A percentile compares a stretch with the other conserved stretches of the same genome.
phyloP scores from a whole-genome alignment of 2,329 filamentous ascomycete species.

The Fusarium nematophilum region DNA sequence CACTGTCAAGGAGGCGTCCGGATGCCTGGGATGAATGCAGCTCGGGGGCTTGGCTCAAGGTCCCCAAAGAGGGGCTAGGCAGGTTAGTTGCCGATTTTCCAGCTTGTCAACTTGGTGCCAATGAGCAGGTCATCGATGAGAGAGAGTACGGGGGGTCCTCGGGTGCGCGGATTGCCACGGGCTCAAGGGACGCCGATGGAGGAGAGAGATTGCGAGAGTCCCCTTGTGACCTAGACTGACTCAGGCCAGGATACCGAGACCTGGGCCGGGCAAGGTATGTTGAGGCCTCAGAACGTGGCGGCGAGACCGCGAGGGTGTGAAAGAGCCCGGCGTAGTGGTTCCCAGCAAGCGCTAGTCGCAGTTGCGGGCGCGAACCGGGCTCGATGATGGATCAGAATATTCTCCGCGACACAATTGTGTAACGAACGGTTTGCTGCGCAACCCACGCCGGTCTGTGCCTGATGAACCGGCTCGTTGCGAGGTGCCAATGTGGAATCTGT shows the following conservation, averaged over 20 bases:
- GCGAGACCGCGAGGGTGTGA: slow-evolving; percentile 45
- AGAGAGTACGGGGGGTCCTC: slow-evolving; percentile 40
- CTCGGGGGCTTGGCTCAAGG: slow-evolving; percentile 41
- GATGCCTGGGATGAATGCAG: slow-evolving; percentile 43
- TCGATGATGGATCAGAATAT: slow-evolving; percentile 46
- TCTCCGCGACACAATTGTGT: slow-evolving; percentile 46
- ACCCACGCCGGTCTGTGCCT: slow-evolving; percentile 41
- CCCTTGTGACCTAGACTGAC: slow-evolving; percentile 45
- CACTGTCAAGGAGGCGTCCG: slow-evolving; percentile 39
- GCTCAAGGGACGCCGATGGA: slow-evolving; percentile 25
- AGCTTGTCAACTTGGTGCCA: slow-evolving; percentile 41
- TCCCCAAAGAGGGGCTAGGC: slow-evolving; percentile 44
- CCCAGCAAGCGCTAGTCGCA: slow-evolving; percentile 45
- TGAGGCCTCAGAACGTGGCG: slow-evolving; percentile 43
- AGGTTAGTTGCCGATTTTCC: slow-evolving; percentile 43
- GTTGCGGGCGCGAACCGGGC: slow-evolving; percentile 46
- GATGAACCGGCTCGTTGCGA: slow-evolving; percentile 33
- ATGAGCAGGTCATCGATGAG: slow-evolving; percentile 39
- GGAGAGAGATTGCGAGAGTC: slow-evolving; percentile 41
- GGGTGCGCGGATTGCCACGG: slow-evolving; percentile 44
- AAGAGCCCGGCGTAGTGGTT: slow-evolving; percentile 47
- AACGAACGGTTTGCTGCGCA: slow-evolving; percentile 43
- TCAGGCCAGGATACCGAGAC: slow-evolving; percentile 39
- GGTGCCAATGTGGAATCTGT: slow-evolving; percentile 34
- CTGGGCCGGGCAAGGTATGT: slow-evolving; percentile 38